Evolutionary conservation across 495 filamentous ascomycete species (phyloP), one percentile per base, ranked within the genome.

Genomic region (Daldinia bambusicola): DNA sequence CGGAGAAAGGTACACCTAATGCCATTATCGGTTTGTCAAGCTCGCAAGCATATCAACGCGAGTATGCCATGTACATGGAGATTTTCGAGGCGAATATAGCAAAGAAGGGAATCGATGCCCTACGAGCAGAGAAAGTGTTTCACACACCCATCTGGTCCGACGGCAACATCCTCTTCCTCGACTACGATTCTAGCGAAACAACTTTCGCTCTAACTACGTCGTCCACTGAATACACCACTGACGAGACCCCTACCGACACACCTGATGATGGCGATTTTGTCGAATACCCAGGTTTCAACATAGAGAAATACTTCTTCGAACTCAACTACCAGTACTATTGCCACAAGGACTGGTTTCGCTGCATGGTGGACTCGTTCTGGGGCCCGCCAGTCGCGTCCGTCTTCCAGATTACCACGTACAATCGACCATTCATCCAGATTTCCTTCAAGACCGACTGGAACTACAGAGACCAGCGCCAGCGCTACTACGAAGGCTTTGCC

Each of bases 291-390:
- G 13, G 31, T 45, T 26, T 30, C 40, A 20, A 43, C 10, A 3
- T 1, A 9, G 57, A 60, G 6, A 22, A 34, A 40, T 45, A 60
- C 12, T 51, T 50, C 41, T 61, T 55, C 50, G 22, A 63, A 4
- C 50, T 68, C 30, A 50, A 20, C 57, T n/a, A 12, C 16, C 30
- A 63, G 8, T 62, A 37, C 66, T 58, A 58, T 30, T 14, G 20
- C 14, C 32, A 69, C 34, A 56, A 57, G 51, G 31, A 31, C 5
- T 69, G 40, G 50, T 62, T 68, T 40, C 37, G 31, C 7, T 48
- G 37, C 14, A 30, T 67, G 30, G 51, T 63, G 5, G 14, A 20
- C 51, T 69, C 66, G n/a, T 69, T 63, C 31, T 69, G 59, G 58
- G 66, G 59, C 7, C 37, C 66, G 4, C 5, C 26, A 4, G 34